Conservation (phyloP, 768 basidiomycete species). For the Tephrocybe sp. region DNA sequence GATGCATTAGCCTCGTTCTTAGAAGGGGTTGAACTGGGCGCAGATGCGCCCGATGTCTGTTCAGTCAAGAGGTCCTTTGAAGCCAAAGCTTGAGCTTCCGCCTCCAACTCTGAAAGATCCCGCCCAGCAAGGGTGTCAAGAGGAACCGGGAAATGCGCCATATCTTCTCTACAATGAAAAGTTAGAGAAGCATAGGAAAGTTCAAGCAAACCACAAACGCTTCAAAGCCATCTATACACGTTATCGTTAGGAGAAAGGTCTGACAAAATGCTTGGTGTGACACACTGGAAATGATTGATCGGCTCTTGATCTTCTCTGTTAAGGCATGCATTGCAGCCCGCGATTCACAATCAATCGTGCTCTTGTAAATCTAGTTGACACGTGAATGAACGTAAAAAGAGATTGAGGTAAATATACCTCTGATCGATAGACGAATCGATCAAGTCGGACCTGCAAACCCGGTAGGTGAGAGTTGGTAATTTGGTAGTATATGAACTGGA, state of each 20-base stretch:
- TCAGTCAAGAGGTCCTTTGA: too few relatives aligned
- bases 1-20: slow-evolving; percentile 13
- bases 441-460: slow-evolving; percentile 15
- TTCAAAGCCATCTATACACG: too few relatives aligned
- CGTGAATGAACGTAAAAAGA: not conserved
- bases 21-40: too few relatives aligned
- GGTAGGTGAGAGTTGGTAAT: not conserved
- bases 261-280: too few relatives aligned
- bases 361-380: not conserved
- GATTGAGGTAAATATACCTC: not conserved
- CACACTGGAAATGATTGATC: slow-evolving; percentile 33
- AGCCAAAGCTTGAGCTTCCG: not conserved
- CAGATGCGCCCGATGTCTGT: too few relatives aligned
- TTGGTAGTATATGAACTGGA: not conserved
- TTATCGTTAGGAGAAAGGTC: too few relatives aligned
- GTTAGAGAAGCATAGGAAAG: not conserved
- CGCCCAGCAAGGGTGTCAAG: slow-evolving; percentile 28
- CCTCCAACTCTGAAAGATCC: slow-evolving; percentile 26
- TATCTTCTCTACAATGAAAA: slow-evolving; percentile 11
- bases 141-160: slow-evolving; percentile 22
- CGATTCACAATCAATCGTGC: not conserved
- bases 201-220: slow-evolving; percentile 14
- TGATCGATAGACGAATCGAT: slow-evolving; percentile 4
- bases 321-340: slow-evolving; percentile 22
- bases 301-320: slow-evolving; percentile 30